Evolutionary conservation across 2,329 filamentous ascomycete species (phyloP), one percentile per base, ranked within the genome.

Genomic region (Corynespora cassiicola): DNA sequence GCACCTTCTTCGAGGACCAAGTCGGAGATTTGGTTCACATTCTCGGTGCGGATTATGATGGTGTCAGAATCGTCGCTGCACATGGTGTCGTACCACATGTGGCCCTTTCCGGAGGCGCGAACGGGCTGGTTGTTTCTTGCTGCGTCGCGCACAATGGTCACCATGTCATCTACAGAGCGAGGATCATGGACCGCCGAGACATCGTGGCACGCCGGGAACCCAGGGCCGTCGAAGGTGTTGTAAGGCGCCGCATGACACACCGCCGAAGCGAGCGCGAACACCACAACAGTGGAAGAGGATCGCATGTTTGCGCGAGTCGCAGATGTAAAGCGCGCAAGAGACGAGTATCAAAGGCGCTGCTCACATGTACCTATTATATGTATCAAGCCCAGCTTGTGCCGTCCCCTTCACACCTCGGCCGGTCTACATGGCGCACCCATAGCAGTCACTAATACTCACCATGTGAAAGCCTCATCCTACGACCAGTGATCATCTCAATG

Each of bases 81-180:
- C 68, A 77, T 76, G 20, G 76, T 78, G 49, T 79, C 74, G 52
- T 78, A 78, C 75, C 75, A 76, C 68, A 75, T 76, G 52, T 78
- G 75, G 2, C 73, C 75, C 50, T 77, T 77, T 2, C 73, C 76
- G 3, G 68, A 73, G 8, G 75, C 75, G 29, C 75, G 70, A 17
- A 78, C 67, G 3, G 70, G 70, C 9, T 68, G 68, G 18, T 68
- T 67, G 7, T 63, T 57, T 6, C 59, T 57, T 16, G 67, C 59
- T 10, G 74, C 72, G 17, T 66, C 54, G 32, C 69, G 68, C 31
- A 79, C 74, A 19, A 75, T 50, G 4, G 53, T 44, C 4, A 67
- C 61, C 40, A 76, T 73, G 8, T 78, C 68, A 28, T 71, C 65
- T 16, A 78, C 67, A 31, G 69, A 73, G 16, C 57, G 71, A n/a